phyloP scores from a whole-genome alignment of 2,329 filamentous ascomycete genomes.

The Calonectria pauciramosa region DNA sequence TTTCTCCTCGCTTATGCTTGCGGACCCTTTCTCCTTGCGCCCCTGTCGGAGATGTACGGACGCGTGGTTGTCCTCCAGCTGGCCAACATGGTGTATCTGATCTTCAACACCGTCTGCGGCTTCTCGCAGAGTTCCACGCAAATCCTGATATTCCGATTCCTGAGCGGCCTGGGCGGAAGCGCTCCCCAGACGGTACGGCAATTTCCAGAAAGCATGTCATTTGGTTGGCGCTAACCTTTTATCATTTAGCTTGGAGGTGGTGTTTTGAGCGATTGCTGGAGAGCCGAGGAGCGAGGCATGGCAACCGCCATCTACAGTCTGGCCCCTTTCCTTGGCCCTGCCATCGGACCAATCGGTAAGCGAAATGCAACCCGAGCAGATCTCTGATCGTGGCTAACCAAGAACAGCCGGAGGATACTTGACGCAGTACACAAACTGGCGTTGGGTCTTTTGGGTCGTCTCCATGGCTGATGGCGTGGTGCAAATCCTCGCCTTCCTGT shows the following conservation, averaged over 20 bases:
- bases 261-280: constrained; percentile 63
- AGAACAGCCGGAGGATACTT: constrained; percentile 55
- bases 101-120: constrained; percentile 67
- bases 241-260: constrained; percentile 56
- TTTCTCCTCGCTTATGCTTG: constrained; percentile 71
- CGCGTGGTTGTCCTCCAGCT: constrained; percentile 60
- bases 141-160: constrained; percentile 64
- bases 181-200: constrained; percentile 58
- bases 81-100: constrained; percentile 64
- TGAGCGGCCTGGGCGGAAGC: constrained; percentile 61
- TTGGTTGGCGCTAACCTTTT: background rate
- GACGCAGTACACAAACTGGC: constrained; percentile 55
- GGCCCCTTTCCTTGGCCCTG: constrained; percentile 59
- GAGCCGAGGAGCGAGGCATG: constrained; percentile 54
- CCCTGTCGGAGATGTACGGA: constrained; percentile 66
- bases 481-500: constrained; percentile 52
- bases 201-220: background rate
- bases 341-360: constrained; percentile 56
- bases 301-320: constrained; percentile 52
- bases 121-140: constrained; percentile 60
- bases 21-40: constrained; percentile 65
- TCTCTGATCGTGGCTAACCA: background rate
- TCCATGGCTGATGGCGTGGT: constrained; percentile 53
- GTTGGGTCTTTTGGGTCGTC: constrained; percentile 61
- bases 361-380: background rate